These are phyloP conservation scores for Nakazawaea populi DNA, from an alignment of 805 yeast genomes.

Conservation along the genomic window DNA sequence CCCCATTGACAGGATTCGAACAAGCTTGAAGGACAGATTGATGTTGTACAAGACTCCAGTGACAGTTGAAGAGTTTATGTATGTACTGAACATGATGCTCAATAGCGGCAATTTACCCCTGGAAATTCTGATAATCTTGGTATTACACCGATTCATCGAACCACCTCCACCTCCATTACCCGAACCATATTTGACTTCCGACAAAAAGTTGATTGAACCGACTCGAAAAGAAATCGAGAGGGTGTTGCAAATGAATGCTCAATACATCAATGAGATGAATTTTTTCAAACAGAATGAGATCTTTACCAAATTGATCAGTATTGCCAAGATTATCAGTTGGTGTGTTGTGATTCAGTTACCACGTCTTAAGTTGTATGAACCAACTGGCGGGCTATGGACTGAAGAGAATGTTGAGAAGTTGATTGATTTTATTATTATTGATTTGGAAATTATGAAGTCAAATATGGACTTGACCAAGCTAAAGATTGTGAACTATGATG, in stretches of 20 bases:
- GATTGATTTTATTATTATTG: not conserved
- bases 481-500: not conserved
- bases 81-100: too few species aligned
- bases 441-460: not conserved
- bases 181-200: conserved; percentile 34
- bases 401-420: conserved; percentile 8
- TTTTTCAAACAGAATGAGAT: conserved; percentile 36
- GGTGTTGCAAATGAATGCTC: conserved; percentile 28
- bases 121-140: not conserved
- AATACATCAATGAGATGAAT: conserved; percentile 31
- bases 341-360: conserved; percentile 19
- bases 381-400: conserved; percentile 23
- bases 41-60: not conserved
- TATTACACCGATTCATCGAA: conserved; percentile 15
- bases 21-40: not conserved
- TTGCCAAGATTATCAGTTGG: conserved; percentile 28
- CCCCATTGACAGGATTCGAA: not conserved
- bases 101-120: not conserved
- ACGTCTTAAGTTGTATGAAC: conserved; percentile 21
- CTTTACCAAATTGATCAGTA: conserved; percentile 29
- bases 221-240: conserved; percentile 25
- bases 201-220: conserved; percentile 33
- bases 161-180: conserved; percentile 39
- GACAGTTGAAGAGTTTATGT: not conserved
- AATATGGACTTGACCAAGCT: not conserved